Conservation (phyloP, 2,329 filamentous ascomycete genomes). For the Fusarium cicatricum region DNA sequence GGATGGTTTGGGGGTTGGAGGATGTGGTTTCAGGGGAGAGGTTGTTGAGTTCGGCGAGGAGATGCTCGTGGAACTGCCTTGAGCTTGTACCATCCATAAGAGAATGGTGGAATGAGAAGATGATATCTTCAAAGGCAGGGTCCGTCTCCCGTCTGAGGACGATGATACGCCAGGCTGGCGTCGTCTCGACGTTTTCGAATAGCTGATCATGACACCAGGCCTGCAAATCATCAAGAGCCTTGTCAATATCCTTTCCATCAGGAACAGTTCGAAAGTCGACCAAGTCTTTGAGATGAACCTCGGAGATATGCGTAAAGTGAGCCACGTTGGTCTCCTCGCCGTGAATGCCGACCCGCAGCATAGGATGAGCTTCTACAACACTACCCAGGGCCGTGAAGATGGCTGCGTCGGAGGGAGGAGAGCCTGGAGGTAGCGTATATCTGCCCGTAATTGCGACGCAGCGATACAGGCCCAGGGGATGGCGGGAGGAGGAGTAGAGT, state of each 20-base stretch:
- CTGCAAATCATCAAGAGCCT: slow-evolving; percentile 44
- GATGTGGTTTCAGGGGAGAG: not conserved
- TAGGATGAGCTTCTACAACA: slow-evolving; percentile 54
- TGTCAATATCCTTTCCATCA: slow-evolving; percentile 43
- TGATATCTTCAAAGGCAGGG: slow-evolving; percentile 48
- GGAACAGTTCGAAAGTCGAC: slow-evolving; percentile 47
- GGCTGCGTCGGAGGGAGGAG: slow-evolving; percentile 3
- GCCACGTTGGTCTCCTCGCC: slow-evolving; percentile 54
- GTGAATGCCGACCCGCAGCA: slow-evolving; percentile 58
- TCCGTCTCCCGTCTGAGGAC: slow-evolving; percentile 43
- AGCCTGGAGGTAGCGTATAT: slow-evolving; percentile 45
- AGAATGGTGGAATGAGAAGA: slow-evolving; percentile 62
- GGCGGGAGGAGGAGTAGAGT: slow-evolving; percentile 55
- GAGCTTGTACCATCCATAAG: slow-evolving; percentile 61
- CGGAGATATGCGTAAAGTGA: slow-evolving; percentile 53
- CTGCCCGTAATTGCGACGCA: slow-evolving; percentile 56
- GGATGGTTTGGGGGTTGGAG: slow-evolving; percentile 9
- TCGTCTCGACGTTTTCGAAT: slow-evolving; percentile 51
- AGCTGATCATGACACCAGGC: slow-evolving; percentile 51
- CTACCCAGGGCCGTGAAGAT: slow-evolving; percentile 51
- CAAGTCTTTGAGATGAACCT: slow-evolving; percentile 55
- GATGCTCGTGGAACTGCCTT: slow-evolving; percentile 56
- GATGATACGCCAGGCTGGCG: slow-evolving; percentile 58
- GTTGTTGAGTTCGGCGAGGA: slow-evolving; percentile 54
- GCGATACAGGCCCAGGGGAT: slow-evolving; percentile 57